Base-by-base conservation (phyloP, 1,139 yeast species). In the Casaregolazyma suthepensis region DNA sequence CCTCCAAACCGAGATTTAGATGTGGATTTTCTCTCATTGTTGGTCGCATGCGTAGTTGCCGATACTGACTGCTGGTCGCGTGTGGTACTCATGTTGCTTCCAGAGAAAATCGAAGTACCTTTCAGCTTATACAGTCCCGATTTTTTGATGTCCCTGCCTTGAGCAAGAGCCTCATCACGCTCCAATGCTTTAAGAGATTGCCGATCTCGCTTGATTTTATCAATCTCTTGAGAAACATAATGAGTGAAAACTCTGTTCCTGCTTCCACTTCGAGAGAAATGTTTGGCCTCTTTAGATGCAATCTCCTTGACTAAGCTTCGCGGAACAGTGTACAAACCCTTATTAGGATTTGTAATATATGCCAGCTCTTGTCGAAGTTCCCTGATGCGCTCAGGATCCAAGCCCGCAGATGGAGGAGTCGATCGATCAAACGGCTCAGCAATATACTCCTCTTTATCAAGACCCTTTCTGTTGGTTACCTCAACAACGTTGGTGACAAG, bases 171-270 rank as follows among this genome's bases (percentile, higher is more conserved):
- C 3, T 62, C 59, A 35, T 78, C 83, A 38, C 63, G 68, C 17
- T 35, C 40, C 40, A 35, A 15, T n/a, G 17, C 40, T 35, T 35
- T 15, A 35, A 35, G 17, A 35, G 40, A 35, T 61, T 77, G 81
- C 45, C 72, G 70, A 58, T 84, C 89, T 48, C 85, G 69, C 57
- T 75, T 74, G 35, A 77, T 59, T 61, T 83, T 77, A 29, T 76
- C 80, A 9, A 71, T 63, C 63, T 84, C 88, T 31, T 70, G 72
- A 0, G 69, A 63, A 19, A 83, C 67, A 50, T 78, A 69, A 1
- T 66, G 61, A n/a, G 66, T 68, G 60, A 83, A 82, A 3, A 80
- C 70, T 13, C 71, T 72, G 45, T 61, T 65, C 51, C 67, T 71
- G 49, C 69, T 66, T 51, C 64, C 65, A 57, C 63, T 59, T 49